Evolutionary conservation across 306 rosid species (phyloP).

Genomic region (Purshia tridentata): DNA sequence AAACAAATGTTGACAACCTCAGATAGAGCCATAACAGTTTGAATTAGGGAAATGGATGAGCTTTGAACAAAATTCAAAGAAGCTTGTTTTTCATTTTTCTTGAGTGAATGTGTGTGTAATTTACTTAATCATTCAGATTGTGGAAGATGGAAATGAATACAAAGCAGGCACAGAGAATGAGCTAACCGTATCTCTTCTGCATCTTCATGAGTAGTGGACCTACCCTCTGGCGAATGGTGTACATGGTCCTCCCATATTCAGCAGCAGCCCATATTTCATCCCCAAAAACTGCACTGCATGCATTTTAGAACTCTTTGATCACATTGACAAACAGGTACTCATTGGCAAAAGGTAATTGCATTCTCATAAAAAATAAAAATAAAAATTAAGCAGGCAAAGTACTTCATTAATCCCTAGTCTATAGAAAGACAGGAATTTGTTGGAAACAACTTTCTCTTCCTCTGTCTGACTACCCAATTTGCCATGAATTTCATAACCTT

Average conservation of each 20-base stretch:
- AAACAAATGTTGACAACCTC: conserved; percentile 21
- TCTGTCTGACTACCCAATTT: no score
- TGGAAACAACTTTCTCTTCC: neutral
- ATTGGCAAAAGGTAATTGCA: neutral
- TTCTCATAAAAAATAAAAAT: neutral
- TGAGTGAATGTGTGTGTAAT: neutral
- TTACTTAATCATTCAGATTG: neutral
- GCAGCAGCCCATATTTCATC: conserved; percentile 98
- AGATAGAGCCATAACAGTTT: conserved; percentile 6
- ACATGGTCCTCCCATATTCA: conserved; percentile 98
- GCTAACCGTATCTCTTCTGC: conserved; percentile 89
- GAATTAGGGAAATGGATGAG: neutral
- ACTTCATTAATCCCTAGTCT: neutral
- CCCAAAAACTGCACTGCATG: conserved; percentile 96
- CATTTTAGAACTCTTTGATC: conserved; percentile 34
- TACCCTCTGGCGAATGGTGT: conserved; percentile 86
- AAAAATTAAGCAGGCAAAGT: neutral
- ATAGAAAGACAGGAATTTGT: neutral
- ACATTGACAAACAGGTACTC: conserved; percentile 33
- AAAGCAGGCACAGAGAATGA: conserved; percentile 7
- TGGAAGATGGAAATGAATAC: neutral
- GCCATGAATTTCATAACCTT: no score
- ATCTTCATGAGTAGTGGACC: conserved; percentile 90
- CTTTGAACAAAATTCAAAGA: neutral
- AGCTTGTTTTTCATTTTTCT: neutral